phyloP scores from a whole-genome alignment of 441 rosid genomes.

The Gossypium trilobum region DNA sequence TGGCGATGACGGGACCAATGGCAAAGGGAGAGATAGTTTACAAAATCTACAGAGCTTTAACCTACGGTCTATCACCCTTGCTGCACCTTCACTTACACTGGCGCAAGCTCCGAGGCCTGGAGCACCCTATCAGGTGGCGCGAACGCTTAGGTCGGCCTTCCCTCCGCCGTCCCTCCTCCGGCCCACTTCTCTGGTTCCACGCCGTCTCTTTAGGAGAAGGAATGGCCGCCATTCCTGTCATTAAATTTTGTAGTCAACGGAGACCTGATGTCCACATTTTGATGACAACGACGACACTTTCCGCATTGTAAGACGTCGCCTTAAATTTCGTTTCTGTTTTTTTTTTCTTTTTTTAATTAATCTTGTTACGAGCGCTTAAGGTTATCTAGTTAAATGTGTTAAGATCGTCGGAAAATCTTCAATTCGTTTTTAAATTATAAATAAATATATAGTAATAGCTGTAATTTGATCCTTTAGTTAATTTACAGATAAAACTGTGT shows the following conservation, averaged over 20 bases:
- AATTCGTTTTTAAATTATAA: background rate
- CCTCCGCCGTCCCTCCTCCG: slow-evolving; percentile 52
- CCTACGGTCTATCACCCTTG: slow-evolving; percentile 52
- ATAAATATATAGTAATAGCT: background rate
- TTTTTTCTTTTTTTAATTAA: background rate
- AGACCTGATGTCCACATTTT: slow-evolving; percentile 58
- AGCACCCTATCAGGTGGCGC: slow-evolving; percentile 64
- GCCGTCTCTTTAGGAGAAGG: slow-evolving; percentile 97
- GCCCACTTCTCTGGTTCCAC: slow-evolving; percentile 81
- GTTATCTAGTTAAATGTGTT: background rate
- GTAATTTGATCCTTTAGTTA: background rate
- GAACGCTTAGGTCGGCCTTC: slow-evolving; percentile 78
- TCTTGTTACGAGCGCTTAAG: background rate
- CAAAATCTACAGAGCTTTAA: slow-evolving; percentile 60
- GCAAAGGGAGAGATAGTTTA: slow-evolving; percentile 36
- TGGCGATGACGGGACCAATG: slow-evolving; percentile 23
- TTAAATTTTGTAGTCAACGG: slow-evolving; percentile 39
- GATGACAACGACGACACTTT: slow-evolving; percentile 66
- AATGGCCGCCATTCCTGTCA: slow-evolving; percentile 83
- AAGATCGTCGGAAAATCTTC: background rate
- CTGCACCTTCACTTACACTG: slow-evolving; percentile 56
- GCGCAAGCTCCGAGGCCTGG: slow-evolving; percentile 63
- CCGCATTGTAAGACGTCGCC: slow-evolving; percentile 57
- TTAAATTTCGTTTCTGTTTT: background rate
- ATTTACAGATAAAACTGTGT: background rate